Evolutionary conservation across 805 yeast species (phyloP), one percentile per base, ranked within the genome.

Genomic region (Danielozyma ontarioensis): DNA sequence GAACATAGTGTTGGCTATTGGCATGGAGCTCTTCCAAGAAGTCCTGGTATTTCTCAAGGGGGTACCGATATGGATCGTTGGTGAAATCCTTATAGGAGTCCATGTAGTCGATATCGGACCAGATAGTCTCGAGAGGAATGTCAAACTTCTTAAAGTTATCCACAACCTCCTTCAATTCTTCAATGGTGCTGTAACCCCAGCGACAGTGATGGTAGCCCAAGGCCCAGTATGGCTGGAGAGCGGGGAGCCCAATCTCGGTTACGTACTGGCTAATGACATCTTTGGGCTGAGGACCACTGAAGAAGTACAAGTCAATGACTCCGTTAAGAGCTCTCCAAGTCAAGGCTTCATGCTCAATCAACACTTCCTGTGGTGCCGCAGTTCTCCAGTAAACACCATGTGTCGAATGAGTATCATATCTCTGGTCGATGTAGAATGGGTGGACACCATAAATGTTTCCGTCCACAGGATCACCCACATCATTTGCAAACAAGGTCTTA

Each of bases 321-420:
- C 61, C 61, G 17, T 52, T 41, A 7, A 54, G 34, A 4, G 56
- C 46, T 34, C 61, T 43, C 59, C 61, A 55, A 3, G 55, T 49
- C 19, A 55, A 39, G 7, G 48, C 37, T 25, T 44, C 43, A 13
- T 54, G 53, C 8, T 41, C 58, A 29, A 55, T 36, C 10, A 53
- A 19, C 4, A 56, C 50, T 34, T 56, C 62, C 19, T 56, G 61
- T 11, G 47, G 45, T 13, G 55, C 55, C 3, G 52, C 41, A 17
- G 57, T 50, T 39, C 60, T 44, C 47, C 57, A 51, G 34, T 49
- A 56, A 4, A 56, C 60, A 12, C 58, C 61, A 30, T 56, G 62
- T 7, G 60, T 37, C 13, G 49, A 36, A 24, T 44, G 39, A 12
- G 48, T 31, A 18, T 29, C 41, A 33, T 45, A 45, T 17, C 62